Evolutionary conservation across 306 rosid species (phyloP).

Genomic region (Trifolium fragiferum): DNA sequence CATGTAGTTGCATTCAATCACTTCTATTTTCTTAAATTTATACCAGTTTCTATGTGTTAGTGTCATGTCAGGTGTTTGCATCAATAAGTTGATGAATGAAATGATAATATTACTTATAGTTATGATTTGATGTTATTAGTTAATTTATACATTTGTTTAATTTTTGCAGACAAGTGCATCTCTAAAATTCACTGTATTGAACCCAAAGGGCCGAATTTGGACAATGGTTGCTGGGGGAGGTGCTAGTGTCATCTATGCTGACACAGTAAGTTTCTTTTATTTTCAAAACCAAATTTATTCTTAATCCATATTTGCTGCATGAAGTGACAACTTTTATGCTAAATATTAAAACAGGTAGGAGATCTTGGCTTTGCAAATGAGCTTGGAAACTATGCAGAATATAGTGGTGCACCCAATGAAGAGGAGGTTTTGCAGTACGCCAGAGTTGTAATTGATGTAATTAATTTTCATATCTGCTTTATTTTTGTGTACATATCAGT

Average conservation of each 20-base stretch:
- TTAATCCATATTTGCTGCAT: conserved; percentile 28
- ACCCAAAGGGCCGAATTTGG: conserved; percentile 95
- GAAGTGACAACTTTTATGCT: conserved; percentile 13
- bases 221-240: conserved; percentile 99
- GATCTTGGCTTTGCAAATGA: conserved; percentile 95
- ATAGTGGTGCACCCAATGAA: conserved; percentile 98
- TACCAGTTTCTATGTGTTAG: background rate
- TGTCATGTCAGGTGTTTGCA: background rate
- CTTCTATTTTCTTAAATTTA: background rate
- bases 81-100: conserved; percentile 26
- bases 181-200: conserved; percentile 90
- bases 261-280: conserved; percentile 62
- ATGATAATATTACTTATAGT: conserved; percentile 29
- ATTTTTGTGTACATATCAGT: conserved; percentile 8
- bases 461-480: conserved; percentile 27
- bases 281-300: conserved; percentile 29
- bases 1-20: background rate
- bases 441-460: conserved; percentile 95
- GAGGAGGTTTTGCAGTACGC: conserved; percentile 97
- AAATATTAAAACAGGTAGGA: conserved; percentile 67
- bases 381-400: conserved; percentile 98
- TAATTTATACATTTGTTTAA: conserved; percentile 8
- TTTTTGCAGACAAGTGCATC: conserved; percentile 91
- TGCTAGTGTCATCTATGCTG: conserved; percentile 97
- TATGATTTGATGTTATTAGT: conserved; percentile 6